Evolutionary conservation across 345 rosid species (phyloP).

Genomic region (Euphorbia lathyris): DNA sequence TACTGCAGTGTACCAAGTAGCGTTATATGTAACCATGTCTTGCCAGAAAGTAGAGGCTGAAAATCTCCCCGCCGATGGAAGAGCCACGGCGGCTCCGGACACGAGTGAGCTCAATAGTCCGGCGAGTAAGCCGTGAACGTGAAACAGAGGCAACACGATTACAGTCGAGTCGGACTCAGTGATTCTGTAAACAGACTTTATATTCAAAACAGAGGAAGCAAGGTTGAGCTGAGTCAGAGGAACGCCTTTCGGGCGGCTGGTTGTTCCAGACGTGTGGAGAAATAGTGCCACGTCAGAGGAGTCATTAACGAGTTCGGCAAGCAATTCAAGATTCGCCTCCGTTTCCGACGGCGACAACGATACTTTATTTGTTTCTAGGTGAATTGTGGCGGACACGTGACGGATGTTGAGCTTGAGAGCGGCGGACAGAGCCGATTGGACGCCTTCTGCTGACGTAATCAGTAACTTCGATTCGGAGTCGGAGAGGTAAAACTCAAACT

Average conservation of each 20-base stretch:
- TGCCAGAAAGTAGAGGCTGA: conserved; percentile 80
- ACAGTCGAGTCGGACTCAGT: conserved; percentile 77
- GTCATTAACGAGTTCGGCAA: conserved; percentile 35
- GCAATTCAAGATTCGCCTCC: conserved; percentile 21
- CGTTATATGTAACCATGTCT: conserved; percentile 60
- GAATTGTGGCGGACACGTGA: conserved; percentile 40
- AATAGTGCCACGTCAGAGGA: conserved; percentile 64
- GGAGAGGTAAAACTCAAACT: conserved; percentile 67
- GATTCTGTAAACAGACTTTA: conserved; percentile 64
- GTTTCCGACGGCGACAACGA: conserved; percentile 26
- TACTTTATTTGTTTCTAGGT: conserved; percentile 24
- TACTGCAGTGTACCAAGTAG: conserved; percentile 95
- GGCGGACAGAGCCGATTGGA: conserved; percentile 44
- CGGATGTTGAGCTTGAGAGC: conserved; percentile 52
- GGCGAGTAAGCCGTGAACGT: conserved; percentile 80
- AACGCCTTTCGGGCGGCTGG: conserved; percentile 85
- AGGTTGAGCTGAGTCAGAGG: conserved; percentile 64
- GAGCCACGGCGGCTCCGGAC: conserved; percentile 74
- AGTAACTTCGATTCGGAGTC: conserved; percentile 68
- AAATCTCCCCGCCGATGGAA: conserved; percentile 79
- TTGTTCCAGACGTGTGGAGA: conserved; percentile 75
- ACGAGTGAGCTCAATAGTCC: conserved; percentile 69
- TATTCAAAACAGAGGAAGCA: conserved; percentile 55
- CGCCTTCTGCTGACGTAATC: conserved; percentile 36
- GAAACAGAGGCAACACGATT: conserved; percentile 75